phyloP scores from a whole-genome alignment of 2,329 filamentous ascomycete genomes.

The Sporothrix variecibatus region DNA sequence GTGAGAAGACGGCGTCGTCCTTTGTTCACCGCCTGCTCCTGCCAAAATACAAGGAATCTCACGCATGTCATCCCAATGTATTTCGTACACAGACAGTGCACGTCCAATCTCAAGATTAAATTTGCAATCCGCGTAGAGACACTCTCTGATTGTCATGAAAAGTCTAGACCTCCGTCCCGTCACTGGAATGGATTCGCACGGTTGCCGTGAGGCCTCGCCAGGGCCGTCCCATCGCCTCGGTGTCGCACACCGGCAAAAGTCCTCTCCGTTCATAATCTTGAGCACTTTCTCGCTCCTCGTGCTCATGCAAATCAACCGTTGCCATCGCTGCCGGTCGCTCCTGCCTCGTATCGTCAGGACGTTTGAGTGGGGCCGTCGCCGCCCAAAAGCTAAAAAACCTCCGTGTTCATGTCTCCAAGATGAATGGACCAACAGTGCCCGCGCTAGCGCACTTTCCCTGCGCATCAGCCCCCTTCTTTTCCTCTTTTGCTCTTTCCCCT shows the following conservation, averaged over 20 bases:
- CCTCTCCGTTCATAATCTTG: background rate
- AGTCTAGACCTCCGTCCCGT: background rate
- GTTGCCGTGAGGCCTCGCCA: slow-evolving; percentile 20
- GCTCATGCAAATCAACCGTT: background rate
- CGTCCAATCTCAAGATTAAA: slow-evolving; percentile 4
- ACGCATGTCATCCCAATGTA: background rate
- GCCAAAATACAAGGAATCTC: background rate
- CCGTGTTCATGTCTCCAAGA: slow-evolving; percentile 7
- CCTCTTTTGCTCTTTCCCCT: slow-evolving; percentile 8
- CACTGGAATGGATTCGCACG: slow-evolving; percentile 15
- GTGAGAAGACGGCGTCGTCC: background rate
- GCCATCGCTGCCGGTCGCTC: background rate
- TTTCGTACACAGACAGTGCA: background rate
- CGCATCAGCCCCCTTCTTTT: slow-evolving; percentile 7
- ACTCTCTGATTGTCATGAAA: background rate
- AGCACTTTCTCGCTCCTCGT: background rate
- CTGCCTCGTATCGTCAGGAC: slow-evolving; percentile 1
- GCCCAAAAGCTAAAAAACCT: background rate
- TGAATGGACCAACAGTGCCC: background rate
- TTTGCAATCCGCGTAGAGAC: slow-evolving; percentile 21
- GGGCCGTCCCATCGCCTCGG: background rate
- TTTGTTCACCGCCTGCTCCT: slow-evolving; percentile 2
- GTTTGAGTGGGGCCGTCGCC: slow-evolving; percentile 4
- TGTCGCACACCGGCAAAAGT: background rate
- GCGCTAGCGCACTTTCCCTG: slow-evolving; percentile 20